Conservation (phyloP, 2,329 filamentous ascomycete genomes). For the Aspergillus sp. region DNA sequence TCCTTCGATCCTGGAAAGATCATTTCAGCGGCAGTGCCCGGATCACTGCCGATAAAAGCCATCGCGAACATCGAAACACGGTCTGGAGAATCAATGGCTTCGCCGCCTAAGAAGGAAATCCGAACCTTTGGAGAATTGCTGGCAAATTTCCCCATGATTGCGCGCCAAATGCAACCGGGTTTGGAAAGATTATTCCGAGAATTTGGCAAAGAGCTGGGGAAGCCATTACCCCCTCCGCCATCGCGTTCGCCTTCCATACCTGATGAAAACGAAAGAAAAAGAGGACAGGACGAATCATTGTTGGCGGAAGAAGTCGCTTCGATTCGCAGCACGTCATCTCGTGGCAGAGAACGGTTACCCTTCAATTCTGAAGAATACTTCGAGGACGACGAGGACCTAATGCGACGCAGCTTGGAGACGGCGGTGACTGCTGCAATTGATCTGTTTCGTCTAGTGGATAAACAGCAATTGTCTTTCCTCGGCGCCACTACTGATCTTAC, state of each 20-base stretch:
- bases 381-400: conserved; percentile 86
- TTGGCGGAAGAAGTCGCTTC: conserved; percentile 35
- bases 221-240: conserved; percentile 71
- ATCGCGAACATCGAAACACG: conserved; percentile 16
- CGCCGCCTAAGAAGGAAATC: conserved; percentile 75
- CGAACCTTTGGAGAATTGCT: conserved; percentile 86
- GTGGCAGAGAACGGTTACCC: conserved; percentile 36
- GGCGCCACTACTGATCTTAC: conserved; percentile 92
- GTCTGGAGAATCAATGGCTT: conserved; percentile 29
- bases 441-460: conserved; percentile 91
- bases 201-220: conserved; percentile 80
- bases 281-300: conserved; percentile 24
- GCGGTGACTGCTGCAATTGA: conserved; percentile 92
- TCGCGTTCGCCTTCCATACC: conserved; percentile 47
- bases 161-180: conserved; percentile 89
- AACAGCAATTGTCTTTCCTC: conserved; percentile 85
- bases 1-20: conserved; percentile 73
- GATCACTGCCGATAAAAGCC: conserved; percentile 32
- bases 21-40: conserved; percentile 56
- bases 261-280: conserved; percentile 50
- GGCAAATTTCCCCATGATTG: conserved; percentile 90
- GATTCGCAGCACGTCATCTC: conserved; percentile 29
- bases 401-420: conserved; percentile 83
- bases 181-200: conserved; percentile 86
- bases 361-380: conserved; percentile 65